phyloP scores from a whole-genome alignment of 2,329 filamentous ascomycete species.

The Grosmannia serpens region DNA sequence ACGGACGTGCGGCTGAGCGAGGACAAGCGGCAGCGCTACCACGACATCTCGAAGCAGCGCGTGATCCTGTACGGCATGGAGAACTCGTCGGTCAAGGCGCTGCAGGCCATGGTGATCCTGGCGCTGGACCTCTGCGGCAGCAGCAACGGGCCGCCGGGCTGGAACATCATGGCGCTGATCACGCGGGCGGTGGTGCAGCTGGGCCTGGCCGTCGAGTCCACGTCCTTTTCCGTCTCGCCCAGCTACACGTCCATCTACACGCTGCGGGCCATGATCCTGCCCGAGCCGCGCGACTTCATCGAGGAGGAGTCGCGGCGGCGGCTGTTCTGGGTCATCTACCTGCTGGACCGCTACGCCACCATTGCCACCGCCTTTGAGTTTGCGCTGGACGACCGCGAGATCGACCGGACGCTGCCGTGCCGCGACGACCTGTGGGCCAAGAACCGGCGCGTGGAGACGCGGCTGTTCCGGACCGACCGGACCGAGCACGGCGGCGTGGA shows the following conservation, averaged over 20 bases:
- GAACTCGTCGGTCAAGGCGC: constrained; percentile 76
- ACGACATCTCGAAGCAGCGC: constrained; percentile 71
- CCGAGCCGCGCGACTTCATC: constrained; percentile 73
- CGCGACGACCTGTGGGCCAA: constrained; percentile 77
- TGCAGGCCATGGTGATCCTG: constrained; percentile 80
- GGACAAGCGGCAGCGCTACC: constrained; percentile 61
- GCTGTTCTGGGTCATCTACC: constrained; percentile 89
- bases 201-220: constrained; percentile 72
- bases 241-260: constrained; percentile 82
- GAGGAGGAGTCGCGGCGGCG: constrained; percentile 79
- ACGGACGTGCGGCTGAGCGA: constrained; percentile 64
- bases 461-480: constrained; percentile 54
- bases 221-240: constrained; percentile 66
- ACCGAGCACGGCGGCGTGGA: background rate
- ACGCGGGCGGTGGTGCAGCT: constrained; percentile 81
- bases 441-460: constrained; percentile 73
- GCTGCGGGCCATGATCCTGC: constrained; percentile 70
- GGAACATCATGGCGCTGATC: constrained; percentile 84
- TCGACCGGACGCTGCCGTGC: constrained; percentile 77
- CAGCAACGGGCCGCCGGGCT: constrained; percentile 81
- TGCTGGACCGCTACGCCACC: constrained; percentile 82
- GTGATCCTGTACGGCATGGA: constrained; percentile 82
- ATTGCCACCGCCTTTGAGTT: constrained; percentile 89
- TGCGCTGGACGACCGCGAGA: constrained; percentile 77
- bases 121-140: constrained; percentile 75